Evolutionary conservation across 768 basidiomycete species (phyloP), one percentile per base, ranked within the genome.

Genomic region (Podaxis sp.): DNA sequence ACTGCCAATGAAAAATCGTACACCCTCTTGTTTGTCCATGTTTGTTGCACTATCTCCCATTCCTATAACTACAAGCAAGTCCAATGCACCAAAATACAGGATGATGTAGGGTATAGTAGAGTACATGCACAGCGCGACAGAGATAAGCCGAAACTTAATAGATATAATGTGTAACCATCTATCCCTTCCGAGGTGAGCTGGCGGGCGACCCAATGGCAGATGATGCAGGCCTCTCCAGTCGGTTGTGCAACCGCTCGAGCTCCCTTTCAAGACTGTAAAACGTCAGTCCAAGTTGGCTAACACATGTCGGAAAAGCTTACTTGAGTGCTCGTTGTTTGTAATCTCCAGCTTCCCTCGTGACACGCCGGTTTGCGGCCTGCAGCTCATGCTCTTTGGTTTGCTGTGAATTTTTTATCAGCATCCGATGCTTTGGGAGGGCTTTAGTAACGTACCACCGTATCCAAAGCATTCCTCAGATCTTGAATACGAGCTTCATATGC

Each of bases 261-360:
- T 74, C 73, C 63, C 71, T 61, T 60, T 72, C 71, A 57, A 74
- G 68, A 46, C 73, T 74, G 33, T 13, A 51, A 37, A 48, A 44
- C 22, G 48, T 46, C 30, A 64, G 4, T 33, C 5, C 5, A 20
- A 3, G 15, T 30, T 36, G 41, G 15, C 7, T 37, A 26, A 4
- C 12, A 36, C 3, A 46, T 22, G 11, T 30, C n/a, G 26, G 28
- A 33, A 13, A 51, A 22, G 67, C 87, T 56, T 68, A 91, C 90
- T 81, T 84, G 15, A 91, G 77, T 46, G 86, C 80, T 64, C 84
- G 84, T 72, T 91, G 88, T 72, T 85, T 89, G 68, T 84, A 85
- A 66, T 93, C 91, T 4, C 76, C 84, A 33, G 87, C 88, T 67
- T 93, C 91, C 41, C 89, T 82, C 68, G 92, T 91, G 40, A 88